Conservation (phyloP, 495 filamentous ascomycete species). For the Neurospora tetrasperma region DNA sequence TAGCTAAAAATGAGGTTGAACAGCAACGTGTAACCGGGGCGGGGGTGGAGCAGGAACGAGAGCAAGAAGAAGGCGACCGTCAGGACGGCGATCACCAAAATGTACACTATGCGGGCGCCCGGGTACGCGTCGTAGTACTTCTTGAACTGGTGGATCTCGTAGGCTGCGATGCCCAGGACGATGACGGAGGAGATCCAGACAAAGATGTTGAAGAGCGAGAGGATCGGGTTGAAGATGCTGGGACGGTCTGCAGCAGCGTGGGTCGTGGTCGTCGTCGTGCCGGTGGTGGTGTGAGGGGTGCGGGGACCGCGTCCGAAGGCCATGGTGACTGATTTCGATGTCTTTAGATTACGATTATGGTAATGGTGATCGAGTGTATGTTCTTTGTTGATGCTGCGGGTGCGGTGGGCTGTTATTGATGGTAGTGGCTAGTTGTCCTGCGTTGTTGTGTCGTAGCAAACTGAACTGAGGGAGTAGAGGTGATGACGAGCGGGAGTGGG, state of each 20-base stretch:
- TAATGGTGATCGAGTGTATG: not conserved
- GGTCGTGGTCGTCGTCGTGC: not conserved
- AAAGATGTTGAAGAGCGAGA: slow-evolving; percentile 23
- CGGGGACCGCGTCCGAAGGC: not conserved
- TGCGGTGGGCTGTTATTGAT: not conserved
- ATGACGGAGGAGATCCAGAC: slow-evolving; percentile 49
- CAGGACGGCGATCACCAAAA: slow-evolving; percentile 45
- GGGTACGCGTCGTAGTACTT: slow-evolving; percentile 14
- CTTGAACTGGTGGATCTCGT: slow-evolving; percentile 28
- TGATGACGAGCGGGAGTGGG: not conserved
- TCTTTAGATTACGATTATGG: not conserved
- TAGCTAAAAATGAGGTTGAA: slow-evolving; percentile 56
- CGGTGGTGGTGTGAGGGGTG: not conserved
- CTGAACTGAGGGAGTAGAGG: not conserved
- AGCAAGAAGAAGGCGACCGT: slow-evolving; percentile 49
- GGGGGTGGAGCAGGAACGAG: slow-evolving; percentile 44
- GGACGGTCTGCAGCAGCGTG: not conserved
- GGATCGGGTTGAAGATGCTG: slow-evolving; percentile 11
- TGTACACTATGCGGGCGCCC: slow-evolving; percentile 41
- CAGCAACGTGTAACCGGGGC: slow-evolving; percentile 36
- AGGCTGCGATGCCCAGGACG: slow-evolving; percentile 49
- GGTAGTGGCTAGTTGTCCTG: not conserved
- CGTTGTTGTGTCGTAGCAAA: not conserved
- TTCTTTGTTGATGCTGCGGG: not conserved
- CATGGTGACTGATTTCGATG: not conserved